Evolutionary conservation across 1,284 basidiomycete species (phyloP).

Genomic region (Puccinia hordei): DNA sequence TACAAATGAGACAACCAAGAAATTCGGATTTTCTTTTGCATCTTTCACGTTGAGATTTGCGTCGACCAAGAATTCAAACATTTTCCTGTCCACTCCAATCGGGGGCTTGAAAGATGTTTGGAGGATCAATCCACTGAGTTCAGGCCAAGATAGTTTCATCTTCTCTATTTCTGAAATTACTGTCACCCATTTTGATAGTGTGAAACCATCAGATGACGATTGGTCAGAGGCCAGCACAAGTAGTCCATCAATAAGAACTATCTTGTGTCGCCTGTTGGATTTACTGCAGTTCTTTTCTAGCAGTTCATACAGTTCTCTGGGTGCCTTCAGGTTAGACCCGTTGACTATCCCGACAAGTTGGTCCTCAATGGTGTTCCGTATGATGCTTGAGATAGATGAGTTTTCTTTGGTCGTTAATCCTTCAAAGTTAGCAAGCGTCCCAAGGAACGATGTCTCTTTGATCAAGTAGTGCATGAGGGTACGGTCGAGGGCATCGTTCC

Average conservation of each 20-base stretch:
- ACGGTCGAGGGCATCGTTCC: not conserved
- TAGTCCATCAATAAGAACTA: not conserved
- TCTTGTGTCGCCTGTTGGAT: not conserved
- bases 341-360: not conserved
- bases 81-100: not conserved
- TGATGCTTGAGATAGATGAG: not conserved
- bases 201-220: not conserved
- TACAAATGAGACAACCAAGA: not conserved
- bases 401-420: not conserved
- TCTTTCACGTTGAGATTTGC: not conserved
- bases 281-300: not conserved
- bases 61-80: conserved; percentile 16
- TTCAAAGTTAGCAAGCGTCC: not conserved
- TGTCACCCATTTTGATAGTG: not conserved
- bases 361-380: not conserved
- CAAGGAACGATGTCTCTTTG: not conserved
- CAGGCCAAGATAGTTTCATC: not conserved
- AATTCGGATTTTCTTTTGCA: not conserved
- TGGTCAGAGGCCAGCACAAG: not conserved
- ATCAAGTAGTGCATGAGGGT: not conserved
- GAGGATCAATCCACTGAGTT: not conserved
- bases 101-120: not conserved
- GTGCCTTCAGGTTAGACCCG: not conserved
- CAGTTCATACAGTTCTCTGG: not conserved
- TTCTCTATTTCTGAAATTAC: not conserved